Percentiles rank a stretch among this genome's conserved stretches.
Evolutionary conservation across 2,329 filamentous ascomycete species (phyloP).

Genomic region (Talaromyces sp.): DNA sequence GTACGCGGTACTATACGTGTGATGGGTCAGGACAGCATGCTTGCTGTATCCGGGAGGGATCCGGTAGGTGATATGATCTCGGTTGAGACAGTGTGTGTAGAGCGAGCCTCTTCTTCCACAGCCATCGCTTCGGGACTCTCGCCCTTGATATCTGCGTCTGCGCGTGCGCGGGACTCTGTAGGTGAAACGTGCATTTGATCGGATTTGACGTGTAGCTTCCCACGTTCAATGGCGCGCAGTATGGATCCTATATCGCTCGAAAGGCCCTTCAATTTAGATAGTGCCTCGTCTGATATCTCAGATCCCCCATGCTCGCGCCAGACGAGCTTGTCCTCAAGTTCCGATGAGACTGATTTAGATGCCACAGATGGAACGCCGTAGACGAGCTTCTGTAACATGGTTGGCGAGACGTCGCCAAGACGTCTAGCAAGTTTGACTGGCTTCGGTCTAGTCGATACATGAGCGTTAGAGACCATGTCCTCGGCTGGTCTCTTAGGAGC

Average conservation of each 20-base stretch:
- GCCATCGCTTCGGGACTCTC: constrained; percentile 20
- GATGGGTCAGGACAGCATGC: background rate
- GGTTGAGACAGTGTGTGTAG: constrained; percentile 10
- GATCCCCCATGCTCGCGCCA: constrained; percentile 31
- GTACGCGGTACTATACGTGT: background rate
- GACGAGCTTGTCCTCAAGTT: constrained; percentile 33
- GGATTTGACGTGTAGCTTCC: constrained; percentile 34
- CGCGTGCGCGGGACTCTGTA: constrained; percentile 29
- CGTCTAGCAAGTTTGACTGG: constrained; percentile 36
- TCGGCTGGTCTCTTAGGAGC: constrained; percentile 37
- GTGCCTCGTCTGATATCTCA: constrained; percentile 37
- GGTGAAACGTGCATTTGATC: constrained; percentile 29
- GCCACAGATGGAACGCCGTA: constrained; percentile 33
- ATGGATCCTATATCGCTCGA: constrained; percentile 36
- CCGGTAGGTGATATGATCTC: constrained; percentile 14
- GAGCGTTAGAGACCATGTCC: constrained; percentile 29
- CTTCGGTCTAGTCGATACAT: constrained; percentile 32
- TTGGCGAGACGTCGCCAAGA: constrained; percentile 31
- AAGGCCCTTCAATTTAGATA: constrained; percentile 38
- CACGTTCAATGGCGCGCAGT: constrained; percentile 36
- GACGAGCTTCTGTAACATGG: constrained; percentile 30
- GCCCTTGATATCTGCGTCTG: constrained; percentile 20
- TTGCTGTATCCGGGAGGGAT: constrained; percentile 13
- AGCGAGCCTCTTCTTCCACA: constrained; percentile 26
- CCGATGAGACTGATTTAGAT: constrained; percentile 31